phyloP scores from a whole-genome alignment of 306 rosid genomes.

The Hippophae rhamnoides region DNA sequence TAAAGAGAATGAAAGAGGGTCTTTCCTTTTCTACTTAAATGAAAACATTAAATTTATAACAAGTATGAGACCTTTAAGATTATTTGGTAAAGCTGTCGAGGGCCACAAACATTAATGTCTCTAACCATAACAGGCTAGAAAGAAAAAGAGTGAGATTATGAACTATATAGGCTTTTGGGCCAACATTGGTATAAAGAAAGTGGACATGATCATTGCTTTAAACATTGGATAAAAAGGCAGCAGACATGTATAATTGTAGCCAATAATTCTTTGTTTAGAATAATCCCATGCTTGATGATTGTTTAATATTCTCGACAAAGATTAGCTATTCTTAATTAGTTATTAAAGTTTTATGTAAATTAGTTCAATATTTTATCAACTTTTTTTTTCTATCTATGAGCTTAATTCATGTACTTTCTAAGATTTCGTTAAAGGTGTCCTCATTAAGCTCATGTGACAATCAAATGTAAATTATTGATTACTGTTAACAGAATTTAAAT shows the following conservation, averaged over 20 bases:
- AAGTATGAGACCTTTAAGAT: conserved; percentile 17
- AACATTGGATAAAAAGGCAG: conserved; percentile 24
- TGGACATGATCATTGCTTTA: conserved; percentile 62
- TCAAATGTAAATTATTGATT: background rate
- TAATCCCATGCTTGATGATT: conserved; percentile 25
- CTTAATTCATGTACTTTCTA: conserved; percentile 8
- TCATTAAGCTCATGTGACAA: conserved; percentile 49
- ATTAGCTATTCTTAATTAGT: conserved; percentile 20
- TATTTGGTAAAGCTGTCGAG: conserved; percentile 38
- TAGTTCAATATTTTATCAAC: conserved; percentile 21
- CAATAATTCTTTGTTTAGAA: conserved; percentile 34
- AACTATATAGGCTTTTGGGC: conserved; percentile 47
- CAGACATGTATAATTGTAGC: conserved; percentile 32
- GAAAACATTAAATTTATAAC: conserved; percentile 39
- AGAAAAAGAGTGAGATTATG: conserved; percentile 27
- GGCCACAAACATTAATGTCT: conserved; percentile 42
- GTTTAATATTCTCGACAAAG: conserved; percentile 27
- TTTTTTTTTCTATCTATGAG: background rate
- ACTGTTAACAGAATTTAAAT: too few relatives aligned
- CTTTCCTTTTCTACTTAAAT: conserved; percentile 34
- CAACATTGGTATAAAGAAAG: conserved; percentile 45
- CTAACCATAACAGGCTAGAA: conserved; percentile 33
- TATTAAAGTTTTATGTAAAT: conserved; percentile 14
- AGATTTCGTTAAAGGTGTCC: conserved; percentile 30
- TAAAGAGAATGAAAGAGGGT: conserved; percentile 29